A percentile compares a stretch with the other conserved stretches of the same genome.
Evolutionary conservation across 805 yeast species (phyloP).

Genomic region (Priceomyces fermenticarens): DNA sequence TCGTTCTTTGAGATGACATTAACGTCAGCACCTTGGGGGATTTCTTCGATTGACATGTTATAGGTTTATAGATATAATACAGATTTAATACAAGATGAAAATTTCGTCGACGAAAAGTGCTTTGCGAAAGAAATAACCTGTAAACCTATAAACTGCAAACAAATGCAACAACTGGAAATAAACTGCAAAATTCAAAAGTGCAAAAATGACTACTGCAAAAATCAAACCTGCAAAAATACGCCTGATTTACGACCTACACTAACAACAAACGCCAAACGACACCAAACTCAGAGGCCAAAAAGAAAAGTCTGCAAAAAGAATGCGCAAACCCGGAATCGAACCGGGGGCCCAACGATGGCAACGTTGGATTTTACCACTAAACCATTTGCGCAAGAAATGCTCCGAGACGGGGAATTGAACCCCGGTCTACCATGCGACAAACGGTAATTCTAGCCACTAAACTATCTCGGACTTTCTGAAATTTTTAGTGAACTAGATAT

Average conservation of each 20-base stretch:
- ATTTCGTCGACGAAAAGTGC: not conserved
- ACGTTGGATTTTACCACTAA: slow-evolving; percentile 13
- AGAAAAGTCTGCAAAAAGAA: slow-evolving; percentile 2
- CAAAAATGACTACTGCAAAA: not conserved
- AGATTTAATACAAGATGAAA: not conserved
- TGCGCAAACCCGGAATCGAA: slow-evolving; percentile 14
- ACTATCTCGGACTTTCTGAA: slow-evolving; percentile 13
- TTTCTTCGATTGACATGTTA: slow-evolving; percentile 49
- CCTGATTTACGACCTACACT: too few relatives aligned
- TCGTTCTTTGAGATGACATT: slow-evolving; percentile 84
- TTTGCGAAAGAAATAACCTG: not conserved
- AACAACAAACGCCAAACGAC: too few relatives aligned
- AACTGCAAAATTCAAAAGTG: too few relatives aligned
- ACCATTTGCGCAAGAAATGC: slow-evolving; percentile 11
- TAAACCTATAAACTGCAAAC: not conserved
- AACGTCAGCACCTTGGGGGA: slow-evolving; percentile 82
- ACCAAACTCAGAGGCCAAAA: too few relatives aligned
- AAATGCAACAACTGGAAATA: too few relatives aligned
- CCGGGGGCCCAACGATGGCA: slow-evolving; percentile 14
- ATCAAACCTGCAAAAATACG: not conserved
- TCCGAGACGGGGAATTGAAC: slow-evolving; percentile 21
- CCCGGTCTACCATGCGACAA: slow-evolving; percentile 21
- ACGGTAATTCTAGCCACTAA: slow-evolving; percentile 21
- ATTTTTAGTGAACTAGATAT: not conserved
- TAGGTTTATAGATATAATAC: slow-evolving; percentile 15